Percentiles rank a stretch among this genome's conserved stretches.
Conservation (phyloP, 164 flowering plant species). For the Umbilicus rupestris region DNA sequence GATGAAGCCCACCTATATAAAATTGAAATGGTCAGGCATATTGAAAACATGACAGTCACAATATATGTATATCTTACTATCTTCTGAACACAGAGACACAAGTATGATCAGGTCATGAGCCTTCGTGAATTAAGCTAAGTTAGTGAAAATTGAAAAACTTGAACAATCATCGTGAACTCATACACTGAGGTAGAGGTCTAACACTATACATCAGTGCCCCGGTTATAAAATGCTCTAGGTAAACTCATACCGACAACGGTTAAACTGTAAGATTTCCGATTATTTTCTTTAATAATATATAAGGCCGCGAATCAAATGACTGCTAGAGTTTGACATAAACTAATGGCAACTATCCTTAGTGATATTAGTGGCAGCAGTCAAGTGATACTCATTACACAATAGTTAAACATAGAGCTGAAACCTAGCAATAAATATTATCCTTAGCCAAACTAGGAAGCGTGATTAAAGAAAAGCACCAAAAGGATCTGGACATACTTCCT, state of each 20-base stretch:
- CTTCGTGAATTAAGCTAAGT: background rate
- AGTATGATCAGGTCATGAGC: background rate
- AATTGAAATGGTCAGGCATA: background rate
- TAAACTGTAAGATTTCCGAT: background rate
- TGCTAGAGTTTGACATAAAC: background rate
- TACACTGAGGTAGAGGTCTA: background rate
- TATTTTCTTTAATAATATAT: background rate
- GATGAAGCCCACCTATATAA: slow-evolving; percentile 54
- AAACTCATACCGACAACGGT: background rate
- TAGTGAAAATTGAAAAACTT: background rate
- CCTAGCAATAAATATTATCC: background rate
- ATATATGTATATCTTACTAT: background rate
- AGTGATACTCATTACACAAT: background rate
- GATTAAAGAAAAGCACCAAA: background rate
- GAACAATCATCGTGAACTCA: background rate
- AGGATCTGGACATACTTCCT: slow-evolving; percentile 33
- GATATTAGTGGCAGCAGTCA: background rate
- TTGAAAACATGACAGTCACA: background rate
- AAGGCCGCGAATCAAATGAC: background rate
- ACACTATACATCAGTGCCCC: background rate
- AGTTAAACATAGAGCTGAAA: background rate
- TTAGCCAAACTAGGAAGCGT: background rate
- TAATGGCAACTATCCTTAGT: background rate
- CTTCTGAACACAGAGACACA: background rate
- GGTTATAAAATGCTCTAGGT: background rate